Evolutionary conservation across 2,329 filamentous ascomycete genomes (phyloP).

Genomic region (Coleophoma eucalyptorum): DNA sequence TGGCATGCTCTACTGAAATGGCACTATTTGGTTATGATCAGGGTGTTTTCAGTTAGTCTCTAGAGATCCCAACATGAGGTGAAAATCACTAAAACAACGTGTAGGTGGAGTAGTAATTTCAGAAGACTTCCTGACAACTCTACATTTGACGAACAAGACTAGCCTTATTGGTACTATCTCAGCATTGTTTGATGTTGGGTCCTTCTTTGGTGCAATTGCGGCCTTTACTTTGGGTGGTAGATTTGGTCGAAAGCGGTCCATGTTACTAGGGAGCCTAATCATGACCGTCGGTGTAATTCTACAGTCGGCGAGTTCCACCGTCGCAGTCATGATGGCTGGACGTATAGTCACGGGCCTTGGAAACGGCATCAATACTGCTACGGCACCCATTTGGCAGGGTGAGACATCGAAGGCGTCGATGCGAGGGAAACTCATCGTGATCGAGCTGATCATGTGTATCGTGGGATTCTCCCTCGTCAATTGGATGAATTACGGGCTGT

Average conservation of each 20-base stretch:
- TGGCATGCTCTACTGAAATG: slow-evolving; percentile 42
- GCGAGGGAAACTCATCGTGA: neutral
- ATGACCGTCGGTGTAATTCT: neutral
- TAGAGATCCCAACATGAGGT: neutral
- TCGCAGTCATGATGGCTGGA: slow-evolving; percentile 1
- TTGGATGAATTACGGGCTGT: slow-evolving; percentile 54
- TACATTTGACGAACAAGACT: slow-evolving; percentile 18
- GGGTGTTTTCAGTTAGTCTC: slow-evolving; percentile 33
- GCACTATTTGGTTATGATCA: slow-evolving; percentile 42
- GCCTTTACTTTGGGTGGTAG: neutral
- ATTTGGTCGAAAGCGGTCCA: neutral
- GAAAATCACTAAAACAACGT: neutral
- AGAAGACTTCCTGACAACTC: slow-evolving; percentile 35
- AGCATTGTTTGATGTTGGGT: slow-evolving; percentile 2
- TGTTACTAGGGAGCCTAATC: neutral
- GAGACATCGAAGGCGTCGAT: slow-evolving; percentile 1
- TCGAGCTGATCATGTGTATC: neutral
- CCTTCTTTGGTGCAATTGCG: neutral
- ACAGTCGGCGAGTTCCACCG: neutral
- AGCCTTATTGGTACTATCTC: neutral
- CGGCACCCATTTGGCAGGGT: slow-evolving; percentile 3
- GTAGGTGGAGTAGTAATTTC: slow-evolving; percentile 39
- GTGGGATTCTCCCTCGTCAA: slow-evolving; percentile 36
- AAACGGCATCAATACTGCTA: neutral
- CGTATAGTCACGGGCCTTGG: slow-evolving; percentile 1